These are phyloP conservation scores for barley (Hordeum vulgare) DNA, from an alignment of 176 grass and related monocot species.

Conservation along the genomic window DNA sequence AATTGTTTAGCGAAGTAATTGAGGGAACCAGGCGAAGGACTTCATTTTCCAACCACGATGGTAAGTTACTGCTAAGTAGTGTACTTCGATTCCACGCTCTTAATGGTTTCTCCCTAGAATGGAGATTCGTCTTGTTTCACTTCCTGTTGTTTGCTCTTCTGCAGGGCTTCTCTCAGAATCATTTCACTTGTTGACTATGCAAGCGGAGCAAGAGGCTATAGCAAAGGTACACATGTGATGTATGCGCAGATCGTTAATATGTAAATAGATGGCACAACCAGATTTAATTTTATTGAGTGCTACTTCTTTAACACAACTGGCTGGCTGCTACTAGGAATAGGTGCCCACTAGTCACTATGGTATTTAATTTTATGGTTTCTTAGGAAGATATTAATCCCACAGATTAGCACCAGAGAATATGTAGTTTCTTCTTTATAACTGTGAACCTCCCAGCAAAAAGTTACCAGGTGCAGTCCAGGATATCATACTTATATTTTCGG, in stretches of 20 bases:
- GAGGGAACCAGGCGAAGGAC: neutral
- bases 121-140: conserved; percentile 2
- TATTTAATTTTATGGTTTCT: neutral
- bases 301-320: neutral
- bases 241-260: neutral
- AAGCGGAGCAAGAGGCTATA: conserved; percentile 58
- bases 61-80: conserved; percentile 5
- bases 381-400: neutral
- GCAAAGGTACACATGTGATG: conserved; percentile 53
- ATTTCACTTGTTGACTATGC: conserved; percentile 53
- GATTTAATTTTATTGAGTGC: neutral
- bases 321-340: neutral
- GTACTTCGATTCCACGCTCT: neutral
- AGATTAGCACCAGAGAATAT: neutral
- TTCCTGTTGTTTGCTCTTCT: neutral
- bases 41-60: conserved; percentile 25
- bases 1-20: neutral
- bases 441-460: neutral
- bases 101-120: conserved; percentile 6
- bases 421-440: neutral
- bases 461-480: neutral
- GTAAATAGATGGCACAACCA: neutral
- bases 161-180: conserved; percentile 72
- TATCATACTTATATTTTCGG: neutral
- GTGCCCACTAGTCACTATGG: neutral